phyloP scores from a whole-genome alignment of 169 alveolate genomes.

The Babesia ovata region DNA sequence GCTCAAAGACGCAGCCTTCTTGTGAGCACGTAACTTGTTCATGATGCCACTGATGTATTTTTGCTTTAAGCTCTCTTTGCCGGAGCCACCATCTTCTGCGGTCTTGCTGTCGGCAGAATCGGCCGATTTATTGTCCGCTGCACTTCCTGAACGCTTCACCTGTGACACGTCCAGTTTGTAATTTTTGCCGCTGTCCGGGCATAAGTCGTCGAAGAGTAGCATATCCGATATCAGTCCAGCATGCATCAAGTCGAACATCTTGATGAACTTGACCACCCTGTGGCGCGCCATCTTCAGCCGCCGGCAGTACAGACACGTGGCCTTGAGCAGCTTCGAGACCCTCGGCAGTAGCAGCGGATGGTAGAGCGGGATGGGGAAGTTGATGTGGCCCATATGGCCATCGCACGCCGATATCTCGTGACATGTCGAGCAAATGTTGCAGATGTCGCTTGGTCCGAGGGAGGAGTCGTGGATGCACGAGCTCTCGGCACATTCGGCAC shows the following conservation, averaged over 20 bases:
- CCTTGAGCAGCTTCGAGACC: slow-evolving; percentile 86
- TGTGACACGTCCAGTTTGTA: neutral
- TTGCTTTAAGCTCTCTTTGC: neutral
- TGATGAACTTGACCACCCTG: slow-evolving; percentile 17
- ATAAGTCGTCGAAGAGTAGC: slow-evolving; percentile 37
- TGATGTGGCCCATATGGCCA: slow-evolving; percentile 95
- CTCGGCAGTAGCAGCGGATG: slow-evolving; percentile 91
- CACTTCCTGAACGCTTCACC: neutral
- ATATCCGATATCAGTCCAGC: slow-evolving; percentile 51
- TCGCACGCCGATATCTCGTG: slow-evolving; percentile 90
- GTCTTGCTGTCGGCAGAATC: neutral
- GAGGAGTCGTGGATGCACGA: slow-evolving; percentile 91
- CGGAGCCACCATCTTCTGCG: neutral
- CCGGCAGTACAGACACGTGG: slow-evolving; percentile 65
- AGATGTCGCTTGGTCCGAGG: slow-evolving; percentile 91
- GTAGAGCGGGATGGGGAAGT: slow-evolving; percentile 89
- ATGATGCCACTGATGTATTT: neutral
- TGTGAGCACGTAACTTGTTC: slow-evolving; percentile 12
- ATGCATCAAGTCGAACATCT: slow-evolving; percentile 37
- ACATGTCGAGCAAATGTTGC: slow-evolving; percentile 88
- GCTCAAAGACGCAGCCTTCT: neutral
- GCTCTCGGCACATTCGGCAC: slow-evolving; percentile 54
- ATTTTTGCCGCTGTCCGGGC: slow-evolving; percentile 1
- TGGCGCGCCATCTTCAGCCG: slow-evolving; percentile 20
- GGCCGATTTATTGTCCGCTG: neutral